Evolutionary conservation across 306 rosid genomes (phyloP), one percentile per base, ranked within the genome.

Genomic region (Cicer bijugum): DNA sequence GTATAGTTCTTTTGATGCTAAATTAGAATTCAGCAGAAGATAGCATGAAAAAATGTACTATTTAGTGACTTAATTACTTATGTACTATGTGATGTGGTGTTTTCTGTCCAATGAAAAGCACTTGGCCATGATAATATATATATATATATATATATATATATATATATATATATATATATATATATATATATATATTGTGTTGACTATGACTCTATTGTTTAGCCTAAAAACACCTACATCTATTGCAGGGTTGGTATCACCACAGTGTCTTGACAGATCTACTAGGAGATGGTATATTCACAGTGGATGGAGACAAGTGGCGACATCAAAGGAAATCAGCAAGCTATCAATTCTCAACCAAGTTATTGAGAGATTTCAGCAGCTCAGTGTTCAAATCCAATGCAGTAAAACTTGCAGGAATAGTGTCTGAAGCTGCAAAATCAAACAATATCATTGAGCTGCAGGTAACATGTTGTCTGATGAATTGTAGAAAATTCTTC

Each of bases 231-330:
- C 6, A 7, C 12, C 17, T 60, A 12, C 8, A 60, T 57, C 39
- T 43, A 44, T 62, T 67, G 76, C 82, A 89, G 92, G 92, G 92
- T 20, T 75, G 76, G 84, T 77, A 84, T 67, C 82, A 84, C 66
- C 71, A 88, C 67, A 63, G 56, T 35, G 50, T 81, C 58, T 66
- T 89, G 45, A 80, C 53, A 65, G 93, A 88, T 79, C 88, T 91
- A 72, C 84, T 88, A 0, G 93, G 96, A 14, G 89, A 88, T 74
- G 89, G 91, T 8, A 91, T 91, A 80, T 91, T 91, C 55, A 40
- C 90, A 0, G 90, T 89, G 42, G 92, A 87, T 69, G 89, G 92
- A 11, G 86, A 85, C 8, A 75, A 64, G 80, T 87, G 96, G 96
- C 75, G 75, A 16, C 84, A 85, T 33, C 96, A 89, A 75, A 87